Evolutionary conservation across 257 asterid species (phyloP).

Genomic region (Nicotiana sylvestris): DNA sequence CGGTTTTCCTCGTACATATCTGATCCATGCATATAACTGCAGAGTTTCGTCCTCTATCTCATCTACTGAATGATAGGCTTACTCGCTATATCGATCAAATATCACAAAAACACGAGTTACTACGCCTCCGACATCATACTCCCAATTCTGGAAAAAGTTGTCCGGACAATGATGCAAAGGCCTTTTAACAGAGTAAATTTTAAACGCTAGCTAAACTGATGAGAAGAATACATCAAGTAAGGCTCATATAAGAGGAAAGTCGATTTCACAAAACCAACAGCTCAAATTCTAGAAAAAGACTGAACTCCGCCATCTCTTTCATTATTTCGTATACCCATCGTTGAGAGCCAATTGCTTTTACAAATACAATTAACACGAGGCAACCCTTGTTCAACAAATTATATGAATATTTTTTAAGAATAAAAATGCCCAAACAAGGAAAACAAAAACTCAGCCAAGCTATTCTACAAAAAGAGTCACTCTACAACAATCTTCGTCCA

Average conservation of each 20-base stretch:
- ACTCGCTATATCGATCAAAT: background rate
- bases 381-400: background rate
- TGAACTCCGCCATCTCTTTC: background rate
- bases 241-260: background rate
- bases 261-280: background rate
- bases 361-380: background rate
- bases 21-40: background rate
- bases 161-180: background rate
- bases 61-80: background rate
- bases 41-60: background rate
- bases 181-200: background rate
- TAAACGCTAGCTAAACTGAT: background rate
- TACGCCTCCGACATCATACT: background rate
- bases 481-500: constrained; percentile 10
- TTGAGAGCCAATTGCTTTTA: background rate
- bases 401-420: background rate
- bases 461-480: constrained; percentile 8
- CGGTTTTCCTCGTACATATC: background rate
- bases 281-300: background rate
- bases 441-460: constrained; percentile 11
- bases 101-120: background rate
- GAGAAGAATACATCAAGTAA: background rate
- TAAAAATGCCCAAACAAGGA: background rate
- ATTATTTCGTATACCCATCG: background rate
- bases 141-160: background rate